These are phyloP conservation scores for Solanum etuberosum DNA, from an alignment of 257 asterid genomes.

Conservation along the genomic window DNA sequence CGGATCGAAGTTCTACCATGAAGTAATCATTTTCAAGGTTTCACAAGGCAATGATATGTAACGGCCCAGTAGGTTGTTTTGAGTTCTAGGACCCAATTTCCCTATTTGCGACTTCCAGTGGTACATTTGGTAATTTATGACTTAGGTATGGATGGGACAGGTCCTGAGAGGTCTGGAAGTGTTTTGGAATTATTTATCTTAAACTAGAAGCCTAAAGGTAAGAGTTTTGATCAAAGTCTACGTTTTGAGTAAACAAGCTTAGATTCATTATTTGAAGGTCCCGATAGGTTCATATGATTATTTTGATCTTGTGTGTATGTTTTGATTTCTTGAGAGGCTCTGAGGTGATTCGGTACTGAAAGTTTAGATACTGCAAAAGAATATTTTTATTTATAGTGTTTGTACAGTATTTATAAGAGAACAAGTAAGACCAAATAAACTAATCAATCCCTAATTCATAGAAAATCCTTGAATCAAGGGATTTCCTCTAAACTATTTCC, in stretches of 20 bases:
- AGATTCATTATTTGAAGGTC: not conserved
- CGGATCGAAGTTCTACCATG: not conserved
- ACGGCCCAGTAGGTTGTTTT: not conserved
- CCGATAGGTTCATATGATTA: not conserved
- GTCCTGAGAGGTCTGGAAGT: not conserved
- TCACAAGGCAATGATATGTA: not conserved
- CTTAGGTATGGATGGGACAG: not conserved
- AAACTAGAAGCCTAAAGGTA: not conserved
- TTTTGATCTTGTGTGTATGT: not conserved
- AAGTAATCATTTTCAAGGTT: not conserved
- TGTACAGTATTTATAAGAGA: not conserved
- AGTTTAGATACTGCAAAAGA: not conserved
- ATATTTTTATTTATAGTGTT: not conserved
- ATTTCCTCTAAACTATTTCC: not conserved
- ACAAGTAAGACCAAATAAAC: not conserved
- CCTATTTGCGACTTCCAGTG: not conserved
- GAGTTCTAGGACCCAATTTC: not conserved
- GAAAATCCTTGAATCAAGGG: not conserved
- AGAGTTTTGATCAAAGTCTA: not conserved
- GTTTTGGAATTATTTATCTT: not conserved
- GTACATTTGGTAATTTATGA: not conserved
- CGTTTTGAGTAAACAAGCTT: not conserved
- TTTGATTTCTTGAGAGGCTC: not conserved
- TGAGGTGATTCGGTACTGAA: not conserved
- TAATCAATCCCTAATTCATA: not conserved